Evolutionary conservation across 2,329 filamentous ascomycete genomes (phyloP).

Genomic region (Hymenoscyphus repandus): DNA sequence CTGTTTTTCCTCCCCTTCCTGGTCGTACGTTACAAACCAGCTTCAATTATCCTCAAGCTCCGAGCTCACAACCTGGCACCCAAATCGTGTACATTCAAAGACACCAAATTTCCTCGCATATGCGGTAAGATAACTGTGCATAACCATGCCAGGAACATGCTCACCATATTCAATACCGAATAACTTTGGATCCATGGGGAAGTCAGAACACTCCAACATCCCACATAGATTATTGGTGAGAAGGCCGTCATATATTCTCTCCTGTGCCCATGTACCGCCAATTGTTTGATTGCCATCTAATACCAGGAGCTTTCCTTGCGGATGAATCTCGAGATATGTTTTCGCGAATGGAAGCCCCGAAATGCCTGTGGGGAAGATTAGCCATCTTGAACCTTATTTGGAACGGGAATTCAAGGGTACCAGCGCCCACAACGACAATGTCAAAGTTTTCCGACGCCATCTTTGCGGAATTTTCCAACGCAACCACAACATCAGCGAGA

Average conservation of each 20-base stretch:
- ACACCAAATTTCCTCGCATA: conserved; percentile 51
- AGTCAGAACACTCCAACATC: conserved; percentile 65
- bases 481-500: too few species aligned
- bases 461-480: too few species aligned
- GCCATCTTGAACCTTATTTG: too few species aligned
- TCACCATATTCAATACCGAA: conserved; percentile 45
- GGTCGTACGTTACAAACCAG: neutral
- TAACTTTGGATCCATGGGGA: conserved; percentile 57
- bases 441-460: neutral
- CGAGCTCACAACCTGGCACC: conserved; percentile 23
- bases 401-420: too few species aligned
- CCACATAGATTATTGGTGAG: conserved; percentile 69
- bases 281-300: conserved; percentile 51
- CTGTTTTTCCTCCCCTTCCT: neutral
- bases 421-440: neutral
- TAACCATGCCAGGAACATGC: conserved; percentile 52
- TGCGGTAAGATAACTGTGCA: conserved; percentile 52
- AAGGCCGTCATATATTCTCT: conserved; percentile 61
- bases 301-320: conserved; percentile 47
- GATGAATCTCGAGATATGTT: conserved; percentile 53
- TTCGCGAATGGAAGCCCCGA: conserved; percentile 56
- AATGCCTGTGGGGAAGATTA: conserved; percentile 33
- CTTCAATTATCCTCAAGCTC: conserved; percentile 23
- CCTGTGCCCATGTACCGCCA: conserved; percentile 66
- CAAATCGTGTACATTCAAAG: conserved; percentile 41